These are phyloP conservation scores for Scleroderma citrinum DNA, from an alignment of 768 basidiomycete species.

Conservation along the genomic window DNA sequence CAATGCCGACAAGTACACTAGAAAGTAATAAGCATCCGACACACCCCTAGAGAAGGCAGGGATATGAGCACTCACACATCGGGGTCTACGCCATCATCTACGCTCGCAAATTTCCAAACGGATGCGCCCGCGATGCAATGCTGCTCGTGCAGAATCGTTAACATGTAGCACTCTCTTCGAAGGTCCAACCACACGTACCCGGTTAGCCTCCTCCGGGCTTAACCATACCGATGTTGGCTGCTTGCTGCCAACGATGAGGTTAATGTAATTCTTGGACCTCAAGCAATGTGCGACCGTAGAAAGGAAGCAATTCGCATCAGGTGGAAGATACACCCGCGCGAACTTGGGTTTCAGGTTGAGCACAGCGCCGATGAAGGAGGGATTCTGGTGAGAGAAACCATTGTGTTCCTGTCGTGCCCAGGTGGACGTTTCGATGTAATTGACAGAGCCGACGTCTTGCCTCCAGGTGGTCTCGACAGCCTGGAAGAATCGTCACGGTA, in stretches of 20 bases:
- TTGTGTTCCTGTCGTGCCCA: constrained; percentile 86
- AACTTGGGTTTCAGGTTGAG: constrained; percentile 66
- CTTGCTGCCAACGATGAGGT: constrained; percentile 87
- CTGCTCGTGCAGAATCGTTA: constrained; percentile 20
- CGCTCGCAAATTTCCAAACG: constrained; percentile 79
- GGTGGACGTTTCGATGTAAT: constrained; percentile 86
- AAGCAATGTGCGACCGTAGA: constrained; percentile 82
- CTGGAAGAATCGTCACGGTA: constrained; percentile 15
- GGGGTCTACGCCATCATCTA: constrained; percentile 63
- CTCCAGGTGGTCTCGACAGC: constrained; percentile 67
- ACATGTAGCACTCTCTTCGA: constrained; percentile 1
- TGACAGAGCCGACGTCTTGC: constrained; percentile 61
- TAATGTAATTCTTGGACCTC: constrained; percentile 78
- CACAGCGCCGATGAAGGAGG: constrained; percentile 82
- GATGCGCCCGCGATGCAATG: constrained; percentile 87
- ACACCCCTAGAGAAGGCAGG: neutral
- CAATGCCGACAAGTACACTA: constrained; percentile 79
- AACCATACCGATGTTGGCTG: constrained; percentile 78
- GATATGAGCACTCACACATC: constrained; percentile 51
- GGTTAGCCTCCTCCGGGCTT: constrained; percentile 66
- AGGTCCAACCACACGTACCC: constrained; percentile 30
- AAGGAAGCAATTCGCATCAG: constrained; percentile 86
- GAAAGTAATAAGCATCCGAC: neutral
- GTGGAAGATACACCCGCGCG: constrained; percentile 78
- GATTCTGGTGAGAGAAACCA: constrained; percentile 86